These are phyloP conservation scores for Chrysoporthe deuterocubensis DNA, from an alignment of 2,329 filamentous ascomycete species.

Conservation along the genomic window DNA sequence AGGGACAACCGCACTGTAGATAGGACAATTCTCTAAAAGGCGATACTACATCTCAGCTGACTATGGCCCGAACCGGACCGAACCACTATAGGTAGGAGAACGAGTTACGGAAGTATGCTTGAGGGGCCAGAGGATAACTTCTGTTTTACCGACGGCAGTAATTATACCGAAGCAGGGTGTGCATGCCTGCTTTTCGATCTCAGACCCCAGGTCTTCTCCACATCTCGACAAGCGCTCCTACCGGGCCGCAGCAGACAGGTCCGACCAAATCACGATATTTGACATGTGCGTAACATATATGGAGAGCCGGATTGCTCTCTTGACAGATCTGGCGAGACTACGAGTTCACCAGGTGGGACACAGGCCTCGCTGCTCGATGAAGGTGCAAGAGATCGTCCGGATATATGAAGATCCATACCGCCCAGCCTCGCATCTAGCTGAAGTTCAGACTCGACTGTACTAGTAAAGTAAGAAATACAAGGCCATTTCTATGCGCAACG, in stretches of 20 bases:
- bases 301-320: background rate
- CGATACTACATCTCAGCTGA: background rate
- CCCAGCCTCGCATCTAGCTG: background rate
- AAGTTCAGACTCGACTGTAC: background rate
- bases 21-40: background rate
- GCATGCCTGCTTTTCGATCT: constrained; percentile 1
- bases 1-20: background rate
- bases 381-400: background rate
- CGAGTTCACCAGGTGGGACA: background rate
- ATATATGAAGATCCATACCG: background rate
- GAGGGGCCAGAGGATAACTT: background rate
- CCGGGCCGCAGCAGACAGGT: constrained; percentile 18
- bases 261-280: background rate
- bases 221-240: constrained; percentile 22
- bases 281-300: background rate
- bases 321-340: background rate
- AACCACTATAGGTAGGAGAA: background rate
- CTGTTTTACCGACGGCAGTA: constrained; percentile 17
- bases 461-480: background rate
- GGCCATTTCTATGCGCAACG: background rate
- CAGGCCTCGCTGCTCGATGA: background rate
- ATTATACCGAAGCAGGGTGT: constrained; percentile 20
- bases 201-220: constrained; percentile 20
- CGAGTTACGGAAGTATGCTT: background rate
- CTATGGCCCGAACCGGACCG: background rate